These are phyloP conservation scores for Rhodotorula kratochvilovae DNA, from an alignment of 768 basidiomycete species.

Conservation along the genomic window DNA sequence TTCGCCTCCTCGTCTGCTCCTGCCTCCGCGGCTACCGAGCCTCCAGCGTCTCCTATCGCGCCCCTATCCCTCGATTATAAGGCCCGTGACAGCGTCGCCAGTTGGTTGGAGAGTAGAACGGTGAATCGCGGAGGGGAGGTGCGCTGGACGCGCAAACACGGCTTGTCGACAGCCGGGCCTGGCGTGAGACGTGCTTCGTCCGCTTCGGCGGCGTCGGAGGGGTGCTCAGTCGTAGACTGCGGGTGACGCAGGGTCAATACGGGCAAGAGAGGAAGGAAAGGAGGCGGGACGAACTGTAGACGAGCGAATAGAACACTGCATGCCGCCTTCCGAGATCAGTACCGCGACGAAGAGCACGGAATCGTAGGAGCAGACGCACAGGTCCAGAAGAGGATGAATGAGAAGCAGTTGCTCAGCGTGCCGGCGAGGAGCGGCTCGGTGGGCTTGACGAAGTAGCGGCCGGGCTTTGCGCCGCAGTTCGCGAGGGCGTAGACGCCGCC, in stretches of 20 bases:
- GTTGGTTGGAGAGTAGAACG: no score
- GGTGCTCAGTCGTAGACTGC: slow-evolving; percentile 8
- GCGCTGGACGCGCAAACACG: background rate
- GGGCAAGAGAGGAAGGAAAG: background rate
- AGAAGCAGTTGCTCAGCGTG: slow-evolving; percentile 16
- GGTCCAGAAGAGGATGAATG: slow-evolving; percentile 30
- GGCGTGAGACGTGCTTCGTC: background rate
- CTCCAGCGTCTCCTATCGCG: no score
- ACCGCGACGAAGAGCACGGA: no score
- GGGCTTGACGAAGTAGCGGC: slow-evolving; percentile 12
- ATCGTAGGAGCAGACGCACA: background rate
- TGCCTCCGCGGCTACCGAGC: no score
- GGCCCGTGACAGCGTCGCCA: no score
- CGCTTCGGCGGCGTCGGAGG: no score
- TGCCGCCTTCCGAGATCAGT: no score
- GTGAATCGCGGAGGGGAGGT: no score
- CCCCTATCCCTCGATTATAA: no score
- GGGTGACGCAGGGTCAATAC: background rate
- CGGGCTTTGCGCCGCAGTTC: slow-evolving; percentile 1
- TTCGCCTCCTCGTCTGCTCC: no score
- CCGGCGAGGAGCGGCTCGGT: slow-evolving; percentile 14
- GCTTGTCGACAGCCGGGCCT: background rate
- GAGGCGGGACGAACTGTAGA: slow-evolving; percentile 3
- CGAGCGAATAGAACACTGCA: slow-evolving; percentile 29
- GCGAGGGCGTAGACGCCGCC: slow-evolving; percentile 8